phyloP scores from a whole-genome alignment of 1,284 basidiomycete genomes.

The Ceratobasidium sp. region DNA sequence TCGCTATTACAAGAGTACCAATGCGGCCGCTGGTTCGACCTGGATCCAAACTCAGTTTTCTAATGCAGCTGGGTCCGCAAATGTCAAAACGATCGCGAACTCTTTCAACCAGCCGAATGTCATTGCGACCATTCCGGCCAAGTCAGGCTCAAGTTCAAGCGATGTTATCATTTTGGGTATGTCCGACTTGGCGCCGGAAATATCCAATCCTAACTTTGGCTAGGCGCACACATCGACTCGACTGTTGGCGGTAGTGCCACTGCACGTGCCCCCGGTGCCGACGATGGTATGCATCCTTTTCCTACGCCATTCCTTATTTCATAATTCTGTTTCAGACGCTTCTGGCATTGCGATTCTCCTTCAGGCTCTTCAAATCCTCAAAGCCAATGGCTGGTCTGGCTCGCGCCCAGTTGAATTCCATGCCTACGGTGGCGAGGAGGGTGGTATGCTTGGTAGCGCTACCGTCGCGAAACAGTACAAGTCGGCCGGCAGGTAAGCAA shows the following conservation, averaged over 20 bases:
- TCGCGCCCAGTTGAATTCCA: constrained; percentile 42
- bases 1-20: constrained; percentile 47
- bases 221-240: constrained; percentile 48
- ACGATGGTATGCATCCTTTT: constrained; percentile 40
- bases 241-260: constrained; percentile 44
- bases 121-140: constrained; percentile 21
- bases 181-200: background rate
- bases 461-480: constrained; percentile 45
- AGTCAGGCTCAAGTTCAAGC: constrained; percentile 7
- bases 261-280: constrained; percentile 45
- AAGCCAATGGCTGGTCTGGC: constrained; percentile 36
- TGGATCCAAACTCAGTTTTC: constrained; percentile 46
- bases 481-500: constrained; percentile 37
- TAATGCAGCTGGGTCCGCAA: constrained; percentile 20
- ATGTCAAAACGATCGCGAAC: constrained; percentile 43
- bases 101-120: constrained; percentile 47
- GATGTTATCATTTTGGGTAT: constrained; percentile 18
- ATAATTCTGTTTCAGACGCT: constrained; percentile 30
- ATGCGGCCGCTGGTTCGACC: constrained; percentile 33
- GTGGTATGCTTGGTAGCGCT: constrained; percentile 45
- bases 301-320: background rate
- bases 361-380: constrained; percentile 45
- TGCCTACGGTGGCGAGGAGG: constrained; percentile 47
- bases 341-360: constrained; percentile 46
- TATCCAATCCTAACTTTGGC: background rate